Percentiles rank a stretch among this genome's conserved stretches.
phyloP scores from a whole-genome alignment of 2,329 filamentous ascomycete genomes.

The Cladosporium sp. region DNA sequence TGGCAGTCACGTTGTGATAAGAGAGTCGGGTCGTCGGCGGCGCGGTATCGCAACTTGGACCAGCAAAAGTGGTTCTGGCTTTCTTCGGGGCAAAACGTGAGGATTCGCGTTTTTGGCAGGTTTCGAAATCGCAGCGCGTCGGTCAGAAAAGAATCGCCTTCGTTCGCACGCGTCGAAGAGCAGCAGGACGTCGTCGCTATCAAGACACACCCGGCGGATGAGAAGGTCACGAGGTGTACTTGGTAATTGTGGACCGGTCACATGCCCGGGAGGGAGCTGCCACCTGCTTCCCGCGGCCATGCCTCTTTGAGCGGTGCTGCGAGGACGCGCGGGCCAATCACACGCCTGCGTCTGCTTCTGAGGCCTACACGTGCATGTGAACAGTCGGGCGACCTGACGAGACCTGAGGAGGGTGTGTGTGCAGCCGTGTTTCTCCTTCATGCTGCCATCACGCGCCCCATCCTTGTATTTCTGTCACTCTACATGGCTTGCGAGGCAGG shows the following conservation, averaged over 20 bases:
- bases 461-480: constrained; percentile 10
- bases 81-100: background rate
- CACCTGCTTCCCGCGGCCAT: constrained; percentile 9
- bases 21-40: background rate
- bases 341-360: background rate
- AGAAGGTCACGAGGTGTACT: constrained; percentile 6
- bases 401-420: constrained; percentile 8
- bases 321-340: background rate
- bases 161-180: constrained; percentile 1
- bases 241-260: constrained; percentile 9
- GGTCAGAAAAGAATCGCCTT: background rate
- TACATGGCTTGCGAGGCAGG: background rate
- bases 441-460: constrained; percentile 6
- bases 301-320: background rate
- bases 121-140: background rate
- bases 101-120: background rate
- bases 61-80: background rate
- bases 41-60: constrained; percentile 2
- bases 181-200: constrained; percentile 17
- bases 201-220: constrained; percentile 9
- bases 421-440: constrained; percentile 5
- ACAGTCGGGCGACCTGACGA: constrained; percentile 3
- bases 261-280: constrained; percentile 7
- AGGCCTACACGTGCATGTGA: background rate
- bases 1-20: constrained; percentile 14